Conservation (phyloP, 768 basidiomycete genomes). For the Stropharia rugosoannulata region DNA sequence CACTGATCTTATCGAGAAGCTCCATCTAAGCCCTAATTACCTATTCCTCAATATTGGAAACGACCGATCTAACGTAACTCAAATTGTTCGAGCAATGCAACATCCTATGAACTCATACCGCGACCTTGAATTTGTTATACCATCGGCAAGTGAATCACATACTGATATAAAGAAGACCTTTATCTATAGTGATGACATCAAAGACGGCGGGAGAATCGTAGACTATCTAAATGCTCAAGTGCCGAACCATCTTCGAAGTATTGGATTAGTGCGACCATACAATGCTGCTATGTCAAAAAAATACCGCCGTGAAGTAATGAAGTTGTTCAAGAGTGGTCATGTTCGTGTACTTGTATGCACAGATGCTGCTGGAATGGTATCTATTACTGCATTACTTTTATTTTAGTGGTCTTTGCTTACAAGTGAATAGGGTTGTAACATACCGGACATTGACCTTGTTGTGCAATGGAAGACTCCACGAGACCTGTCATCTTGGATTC, state of each 20-base stretch:
- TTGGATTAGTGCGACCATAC: conserved; percentile 24
- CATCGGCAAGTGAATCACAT: neutral
- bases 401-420: too few relatives aligned
- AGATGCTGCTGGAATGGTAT: conserved; percentile 37
- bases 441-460: conserved; percentile 30
- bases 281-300: conserved; percentile 20
- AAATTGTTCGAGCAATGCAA: conserved; percentile 30
- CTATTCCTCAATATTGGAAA: conserved; percentile 27
- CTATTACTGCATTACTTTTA: too few relatives aligned
- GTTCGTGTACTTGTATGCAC: conserved; percentile 31
- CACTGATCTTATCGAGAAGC: conserved; percentile 24
- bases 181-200: conserved; percentile 29
- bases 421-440: conserved; percentile 24
- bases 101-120: conserved; percentile 27
- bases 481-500: conserved; percentile 26
- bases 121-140: conserved; percentile 33
- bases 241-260: conserved; percentile 3
- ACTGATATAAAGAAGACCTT: conserved; percentile 26
- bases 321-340: conserved; percentile 20
- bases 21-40: conserved; percentile 21
- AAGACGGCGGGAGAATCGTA: conserved; percentile 19
- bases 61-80: conserved; percentile 10
- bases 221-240: conserved; percentile 23
- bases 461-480: conserved; percentile 32
- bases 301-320: conserved; percentile 23